Base-by-base conservation (phyloP, 2,329 filamentous ascomycete species). In the Colletotrichum sp. region DNA sequence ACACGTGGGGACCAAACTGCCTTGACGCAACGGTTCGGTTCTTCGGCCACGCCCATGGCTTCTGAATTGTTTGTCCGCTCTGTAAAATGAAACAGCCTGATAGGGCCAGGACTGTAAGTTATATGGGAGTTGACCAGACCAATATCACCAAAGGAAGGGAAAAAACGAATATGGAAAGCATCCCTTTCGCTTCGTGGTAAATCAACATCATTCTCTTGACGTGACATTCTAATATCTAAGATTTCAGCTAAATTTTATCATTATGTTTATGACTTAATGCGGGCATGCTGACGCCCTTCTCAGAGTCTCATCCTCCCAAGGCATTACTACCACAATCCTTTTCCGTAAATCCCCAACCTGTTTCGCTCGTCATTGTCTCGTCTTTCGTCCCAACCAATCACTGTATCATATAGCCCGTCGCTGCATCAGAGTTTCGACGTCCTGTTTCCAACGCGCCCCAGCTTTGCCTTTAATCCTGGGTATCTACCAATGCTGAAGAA, bases 401-500 rank as follows among this genome's bases (percentile, higher is more conserved):
- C 33, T 63, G 58, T 34, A 27, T 57, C 34, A 34, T 69, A 24
- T 69, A 31, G 6, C 16, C 66, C 59, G 54, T 59, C 51, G 27
- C 24, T 59, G 59, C 58, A 27, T 21, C 18, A 31, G 31, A 33
- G 24, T 59, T 36, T 67, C 33, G 66, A 73, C 55, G 71, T 73
- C 61, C 68, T 73, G 67, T 70, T 66, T 66, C 63, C 38, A 38
- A 29, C 68, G 31, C 47, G 11, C 29, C 47, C 36, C 21, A 47
- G 31, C 31, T 63, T 24, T 73, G 15, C 47, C 62, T 73, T 59
- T 38, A 18, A 51, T 51, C 62, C 55, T 38, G 72, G 72, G 72
- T 74, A 74, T 74, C 72, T 72, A 74, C 62, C 68, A 63, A 74
- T 62, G 24, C 38, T 67, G 27, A 31, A 38, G 27, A 55, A 27